A percentile compares a stretch with the other conserved stretches of the same genome.
Conservation (phyloP, 345 rosid species). For the Eutrema heterophyllum region DNA sequence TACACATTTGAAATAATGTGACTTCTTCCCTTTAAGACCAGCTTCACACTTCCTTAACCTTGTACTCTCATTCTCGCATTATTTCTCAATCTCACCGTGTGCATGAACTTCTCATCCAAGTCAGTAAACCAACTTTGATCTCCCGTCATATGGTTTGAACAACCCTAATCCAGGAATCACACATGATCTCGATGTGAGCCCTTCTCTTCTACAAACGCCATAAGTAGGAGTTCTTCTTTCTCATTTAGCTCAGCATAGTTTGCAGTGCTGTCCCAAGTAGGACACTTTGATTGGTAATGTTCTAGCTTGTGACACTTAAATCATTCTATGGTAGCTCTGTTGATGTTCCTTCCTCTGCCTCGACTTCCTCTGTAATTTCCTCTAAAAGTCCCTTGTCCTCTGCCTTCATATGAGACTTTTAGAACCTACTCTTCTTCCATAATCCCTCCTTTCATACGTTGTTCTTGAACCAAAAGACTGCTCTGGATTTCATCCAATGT, state of each 20-base stretch:
- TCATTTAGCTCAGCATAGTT: background rate
- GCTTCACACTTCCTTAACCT: background rate
- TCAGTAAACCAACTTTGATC: background rate
- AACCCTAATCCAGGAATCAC: background rate
- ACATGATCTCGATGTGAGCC: background rate
- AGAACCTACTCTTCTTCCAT: background rate
- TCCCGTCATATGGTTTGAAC: constrained; percentile 6
- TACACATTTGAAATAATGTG: background rate
- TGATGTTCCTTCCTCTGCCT: background rate
- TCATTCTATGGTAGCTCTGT: background rate
- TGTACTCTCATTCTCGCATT: background rate
- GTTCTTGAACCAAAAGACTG: background rate
- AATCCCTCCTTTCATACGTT: background rate
- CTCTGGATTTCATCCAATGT: background rate
- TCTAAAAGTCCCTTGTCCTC: background rate
- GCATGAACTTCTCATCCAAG: background rate
- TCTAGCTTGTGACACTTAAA: background rate
- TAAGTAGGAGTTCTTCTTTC: background rate
- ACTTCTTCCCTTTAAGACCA: background rate
- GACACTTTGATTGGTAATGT: background rate
- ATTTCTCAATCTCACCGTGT: background rate
- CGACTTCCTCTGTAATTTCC: background rate
- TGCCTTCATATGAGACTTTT: background rate
- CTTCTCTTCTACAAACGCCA: background rate
- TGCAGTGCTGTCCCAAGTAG: background rate